Base-by-base conservation (phyloP, 2,329 filamentous ascomycete genomes). In the Acrocalymma vagum region DNA sequence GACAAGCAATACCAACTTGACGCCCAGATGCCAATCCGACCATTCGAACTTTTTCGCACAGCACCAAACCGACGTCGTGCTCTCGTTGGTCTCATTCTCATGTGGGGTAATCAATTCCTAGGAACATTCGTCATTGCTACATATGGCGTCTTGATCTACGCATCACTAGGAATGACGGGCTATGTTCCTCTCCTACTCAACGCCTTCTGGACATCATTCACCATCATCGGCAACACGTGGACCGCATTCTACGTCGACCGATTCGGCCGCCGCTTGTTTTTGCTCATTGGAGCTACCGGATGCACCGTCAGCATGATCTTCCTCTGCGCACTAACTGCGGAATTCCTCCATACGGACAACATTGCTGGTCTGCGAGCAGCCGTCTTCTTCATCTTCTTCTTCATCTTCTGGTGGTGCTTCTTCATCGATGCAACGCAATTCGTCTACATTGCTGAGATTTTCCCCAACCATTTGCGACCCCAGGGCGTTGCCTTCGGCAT, bases 31-130 rank as follows among this genome's bases (percentile, higher is more conserved):
- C 27, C 21, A 5, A 29, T 44, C 6, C 44, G 52, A 10, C 32
- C 51, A 15, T 72, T 72, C 41, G 72, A 74, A 44, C 59, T 78
- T 18, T 72, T 77, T 56, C 65, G 65, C 18, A 75, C 71, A 6
- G 41, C 60, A 4, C 45, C 72, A 0, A 76, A 77, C 41, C 62
- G 72, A 2, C 51, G 63, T 24, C 63, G 74, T 10, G 67, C 70
- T 7, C 55, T 72, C 14, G 63, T 76, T 17, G 72, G 66, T 2
- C 68, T 67, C 34, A 2, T 70, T 60, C 35, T 77, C 24, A 74
- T 76, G 72, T 66, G 61, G 49, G 62, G 64, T 5, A 63, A 72
- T 44, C 65, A 71, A 39, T 70, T 72, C 24, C 60, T 62, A 2
- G 60, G 55, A 10, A 43, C 63, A 13, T 53, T 45, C 27, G 41